Base-by-base conservation (phyloP, 2,329 filamentous ascomycete species). In the Zymoseptoria brevis region DNA sequence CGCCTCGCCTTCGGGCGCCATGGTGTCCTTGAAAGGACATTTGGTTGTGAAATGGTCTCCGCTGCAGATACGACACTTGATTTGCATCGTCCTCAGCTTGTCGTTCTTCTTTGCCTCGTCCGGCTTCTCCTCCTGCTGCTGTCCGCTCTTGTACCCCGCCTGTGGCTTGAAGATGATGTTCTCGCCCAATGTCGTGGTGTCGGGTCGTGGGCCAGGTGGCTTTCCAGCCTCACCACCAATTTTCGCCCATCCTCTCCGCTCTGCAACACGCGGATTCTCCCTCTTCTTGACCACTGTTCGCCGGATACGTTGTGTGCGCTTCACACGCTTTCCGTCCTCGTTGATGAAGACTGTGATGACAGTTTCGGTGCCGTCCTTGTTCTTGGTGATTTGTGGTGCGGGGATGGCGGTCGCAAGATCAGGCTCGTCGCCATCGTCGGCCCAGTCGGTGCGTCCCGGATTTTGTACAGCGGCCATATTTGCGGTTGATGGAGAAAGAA, bases 1-100 rank as follows among this genome's bases (percentile, higher is more conserved):
- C 16, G 69, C 67, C 64, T 77, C 78, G 65, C 78, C 77, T 62
- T 92, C 85, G 45, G 89, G 94, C 41, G 93, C 91, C 91, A 99
- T 96, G 70, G 93, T 99, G 75, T 97, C 94, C 82, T 97, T 99
- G 87, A 96, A 99, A 41, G 94, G 94, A 85, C 94, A 99, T 76
- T 94, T 88, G 68, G 93, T 93, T 50, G 94, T 99, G 83, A 97
- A 99, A 85, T 99, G 94, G 82, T 99, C 94, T 74, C 93, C 94
- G 75, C 87, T 89, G 81, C 94, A 99, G 75, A 99, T 97, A 83
- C 94, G 89, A 79, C 94, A 99, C 84, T 97, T 97, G 82, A 99
- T 95, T 81, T 96, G 95, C 85, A 96, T 96, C 81, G 96, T 92
- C 85, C 94, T 96, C 72, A 97, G 83, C 71, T 82, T 79, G 63